Conservation (phyloP, 83 land plant species). For the Larix sibirica region DNA sequence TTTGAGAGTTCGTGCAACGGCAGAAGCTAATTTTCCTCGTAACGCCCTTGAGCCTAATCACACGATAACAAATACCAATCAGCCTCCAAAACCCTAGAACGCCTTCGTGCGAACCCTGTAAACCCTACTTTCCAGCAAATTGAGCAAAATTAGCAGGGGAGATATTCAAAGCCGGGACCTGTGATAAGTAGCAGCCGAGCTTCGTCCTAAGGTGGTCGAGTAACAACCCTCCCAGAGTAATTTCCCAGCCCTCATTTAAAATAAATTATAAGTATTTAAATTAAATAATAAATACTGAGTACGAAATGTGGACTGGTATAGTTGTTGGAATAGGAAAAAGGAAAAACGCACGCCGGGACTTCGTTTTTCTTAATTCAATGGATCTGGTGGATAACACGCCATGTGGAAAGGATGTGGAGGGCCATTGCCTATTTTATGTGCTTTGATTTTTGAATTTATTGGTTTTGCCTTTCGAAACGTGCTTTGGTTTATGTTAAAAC, state of each 20-base stretch:
- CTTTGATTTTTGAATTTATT: too few species aligned
- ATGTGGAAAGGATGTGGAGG: too few species aligned
- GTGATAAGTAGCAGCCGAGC: background rate
- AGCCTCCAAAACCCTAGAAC: background rate
- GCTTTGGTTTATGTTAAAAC: too few species aligned
- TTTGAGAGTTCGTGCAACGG: background rate
- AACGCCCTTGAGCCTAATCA: background rate
- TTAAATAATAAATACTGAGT: background rate
- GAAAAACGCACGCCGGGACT: too few species aligned
- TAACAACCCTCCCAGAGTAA: background rate
- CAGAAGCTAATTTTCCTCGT: background rate
- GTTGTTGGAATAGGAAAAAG: too few species aligned
- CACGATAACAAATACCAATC: background rate
- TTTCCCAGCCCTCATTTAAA: background rate
- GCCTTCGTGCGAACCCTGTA: background rate
- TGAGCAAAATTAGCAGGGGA: too few species aligned
- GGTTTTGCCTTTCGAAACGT: too few species aligned
- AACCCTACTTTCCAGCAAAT: too few species aligned
- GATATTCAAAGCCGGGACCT: background rate
- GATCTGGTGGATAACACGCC: too few species aligned
- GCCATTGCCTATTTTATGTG: too few species aligned
- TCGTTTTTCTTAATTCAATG: too few species aligned
- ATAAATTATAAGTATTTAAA: background rate
- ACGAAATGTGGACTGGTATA: too few species aligned
- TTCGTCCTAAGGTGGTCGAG: background rate